These are phyloP conservation scores for Annulohypoxylon stygium DNA, from an alignment of 495 filamentous ascomycete species.

Conservation along the genomic window DNA sequence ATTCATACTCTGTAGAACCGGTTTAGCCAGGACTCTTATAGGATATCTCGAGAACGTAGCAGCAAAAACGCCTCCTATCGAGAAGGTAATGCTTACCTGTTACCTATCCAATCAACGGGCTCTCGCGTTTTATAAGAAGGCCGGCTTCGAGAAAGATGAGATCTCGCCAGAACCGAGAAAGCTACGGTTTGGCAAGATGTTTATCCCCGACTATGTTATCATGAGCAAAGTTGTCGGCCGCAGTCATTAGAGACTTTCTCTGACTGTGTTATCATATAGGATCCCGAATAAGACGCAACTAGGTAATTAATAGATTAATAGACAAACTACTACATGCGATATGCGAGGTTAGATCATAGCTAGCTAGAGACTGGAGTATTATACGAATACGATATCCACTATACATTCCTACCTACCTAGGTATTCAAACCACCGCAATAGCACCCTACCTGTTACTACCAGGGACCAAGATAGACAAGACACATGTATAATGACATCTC, in stretches of 20 bases:
- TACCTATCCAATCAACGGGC: constrained; percentile 76
- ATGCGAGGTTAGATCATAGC: constrained; percentile 26
- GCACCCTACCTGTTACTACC: neutral
- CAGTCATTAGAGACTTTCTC: neutral
- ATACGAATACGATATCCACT: constrained; percentile 23
- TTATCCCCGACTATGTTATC: constrained; percentile 76
- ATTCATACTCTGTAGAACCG: constrained; percentile 54
- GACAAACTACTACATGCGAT: constrained; percentile 3
- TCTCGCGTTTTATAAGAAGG: constrained; percentile 72
- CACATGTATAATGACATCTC: neutral
- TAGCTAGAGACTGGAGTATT: neutral
- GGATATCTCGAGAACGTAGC: constrained; percentile 58
- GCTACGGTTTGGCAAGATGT: constrained; percentile 73
- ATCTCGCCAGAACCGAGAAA: constrained; percentile 72
- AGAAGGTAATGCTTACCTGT: constrained; percentile 88
- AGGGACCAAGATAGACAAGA: neutral
- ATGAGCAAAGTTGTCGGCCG: constrained; percentile 69
- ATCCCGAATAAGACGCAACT: neutral
- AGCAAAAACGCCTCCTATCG: constrained; percentile 62
- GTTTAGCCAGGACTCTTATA: constrained; percentile 61
- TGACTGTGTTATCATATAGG: neutral
- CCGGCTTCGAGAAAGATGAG: constrained; percentile 77
- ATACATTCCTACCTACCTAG: neutral
- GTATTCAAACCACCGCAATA: neutral
- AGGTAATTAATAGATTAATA: no score